These are phyloP conservation scores for Aspergillus olivimuriae DNA, from an alignment of 495 filamentous ascomycete genomes.

Conservation along the genomic window DNA sequence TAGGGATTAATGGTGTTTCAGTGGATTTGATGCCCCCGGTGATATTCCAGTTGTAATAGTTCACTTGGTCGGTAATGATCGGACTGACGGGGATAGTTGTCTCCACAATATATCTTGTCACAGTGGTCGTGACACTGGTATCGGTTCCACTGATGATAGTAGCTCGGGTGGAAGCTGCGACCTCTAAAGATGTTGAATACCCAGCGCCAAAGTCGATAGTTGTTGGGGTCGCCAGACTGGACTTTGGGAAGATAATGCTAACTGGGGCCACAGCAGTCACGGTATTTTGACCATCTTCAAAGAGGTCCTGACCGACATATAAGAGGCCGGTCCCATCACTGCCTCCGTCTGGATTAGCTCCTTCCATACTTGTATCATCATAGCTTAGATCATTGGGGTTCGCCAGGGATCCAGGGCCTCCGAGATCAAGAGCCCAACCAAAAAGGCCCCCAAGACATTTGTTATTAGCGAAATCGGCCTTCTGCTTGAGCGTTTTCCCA, in stretches of 20 bases:
- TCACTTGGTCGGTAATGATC: not conserved
- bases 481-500: not conserved
- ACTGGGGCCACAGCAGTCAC: conserved; percentile 4
- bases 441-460: not conserved
- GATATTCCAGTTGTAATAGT: conserved; percentile 7
- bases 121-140: not conserved
- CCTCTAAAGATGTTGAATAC: conserved; percentile 1
- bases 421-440: not conserved
- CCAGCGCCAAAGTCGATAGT: not conserved
- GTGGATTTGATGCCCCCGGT: not conserved
- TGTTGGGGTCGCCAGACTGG: not conserved
- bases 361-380: too few species aligned
- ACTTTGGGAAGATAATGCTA: conserved; percentile 4
- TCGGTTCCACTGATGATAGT: not conserved
- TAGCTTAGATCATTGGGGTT: not conserved
- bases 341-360: not conserved
- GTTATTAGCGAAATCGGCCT: not conserved
- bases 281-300: too few species aligned
- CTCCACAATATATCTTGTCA: not conserved
- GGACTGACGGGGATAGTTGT: conserved; percentile 1
- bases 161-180: not conserved
- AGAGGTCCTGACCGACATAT: too few species aligned
- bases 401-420: not conserved
- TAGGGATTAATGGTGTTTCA: not conserved
- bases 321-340: not conserved